These are phyloP conservation scores for Chaetomiaceae sp. DNA, from an alignment of 2,329 filamentous ascomycete genomes.

Conservation along the genomic window DNA sequence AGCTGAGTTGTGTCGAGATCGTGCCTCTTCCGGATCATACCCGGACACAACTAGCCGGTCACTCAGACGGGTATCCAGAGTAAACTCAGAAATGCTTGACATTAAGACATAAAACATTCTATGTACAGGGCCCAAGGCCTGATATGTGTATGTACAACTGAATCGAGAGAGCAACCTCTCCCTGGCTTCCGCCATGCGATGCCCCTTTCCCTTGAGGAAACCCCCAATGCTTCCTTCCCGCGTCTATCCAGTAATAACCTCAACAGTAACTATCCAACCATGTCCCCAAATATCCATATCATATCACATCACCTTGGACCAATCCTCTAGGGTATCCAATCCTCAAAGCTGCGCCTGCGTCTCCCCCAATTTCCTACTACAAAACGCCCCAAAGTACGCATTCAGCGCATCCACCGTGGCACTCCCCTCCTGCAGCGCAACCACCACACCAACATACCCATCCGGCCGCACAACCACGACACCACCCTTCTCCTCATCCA, in stretches of 20 bases:
- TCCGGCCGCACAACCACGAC: constrained; percentile 83
- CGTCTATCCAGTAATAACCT: not conserved
- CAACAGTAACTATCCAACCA: not conserved
- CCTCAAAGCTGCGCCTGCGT: constrained; percentile 17
- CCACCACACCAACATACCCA: constrained; percentile 77
- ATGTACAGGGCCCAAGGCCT: not conserved
- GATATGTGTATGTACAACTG: not conserved
- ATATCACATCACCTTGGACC: too few relatives aligned
- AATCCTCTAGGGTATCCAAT: too few relatives aligned
- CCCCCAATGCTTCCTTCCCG: not conserved
- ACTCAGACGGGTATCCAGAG: not conserved
- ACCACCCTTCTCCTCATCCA: constrained; percentile 68
- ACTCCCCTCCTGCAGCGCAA: constrained; percentile 67
- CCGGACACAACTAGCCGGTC: too few relatives aligned
- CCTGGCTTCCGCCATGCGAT: not conserved
- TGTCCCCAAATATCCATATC: not conserved
- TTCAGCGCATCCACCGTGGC: constrained; percentile 80
- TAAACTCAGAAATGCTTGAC: not conserved
- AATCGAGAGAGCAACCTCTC: too few relatives aligned
- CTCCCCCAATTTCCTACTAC: constrained; percentile 48
- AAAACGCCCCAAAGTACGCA: constrained; percentile 73
- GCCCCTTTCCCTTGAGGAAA: not conserved
- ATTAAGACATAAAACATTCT: not conserved
- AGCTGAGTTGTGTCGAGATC: too few relatives aligned
- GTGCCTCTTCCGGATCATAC: too few relatives aligned